A percentile compares a stretch with the other conserved stretches of the same genome.
Conservation (phyloP, 345 rosid genomes). For the Citrus mangshanensis region DNA sequence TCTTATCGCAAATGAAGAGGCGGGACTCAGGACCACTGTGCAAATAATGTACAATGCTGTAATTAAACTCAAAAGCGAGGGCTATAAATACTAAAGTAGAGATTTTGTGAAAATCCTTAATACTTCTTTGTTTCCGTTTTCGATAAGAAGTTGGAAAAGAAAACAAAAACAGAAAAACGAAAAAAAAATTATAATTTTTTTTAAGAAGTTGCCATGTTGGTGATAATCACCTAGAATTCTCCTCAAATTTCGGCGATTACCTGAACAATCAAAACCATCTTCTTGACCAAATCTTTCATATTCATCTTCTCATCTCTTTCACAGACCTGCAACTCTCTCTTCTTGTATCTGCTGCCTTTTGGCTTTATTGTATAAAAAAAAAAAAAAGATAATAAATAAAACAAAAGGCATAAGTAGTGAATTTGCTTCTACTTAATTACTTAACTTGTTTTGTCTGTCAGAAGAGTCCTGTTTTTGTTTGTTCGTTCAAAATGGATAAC, state of each 20-base stretch:
- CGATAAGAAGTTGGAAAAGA: background rate
- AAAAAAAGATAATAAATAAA: too few species aligned
- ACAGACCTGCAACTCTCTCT: background rate
- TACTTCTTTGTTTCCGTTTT: background rate
- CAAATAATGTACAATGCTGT: background rate
- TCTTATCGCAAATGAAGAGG: background rate
- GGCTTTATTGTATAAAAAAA: background rate
- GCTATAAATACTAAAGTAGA: background rate
- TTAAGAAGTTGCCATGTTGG: background rate
- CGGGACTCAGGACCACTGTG: background rate
- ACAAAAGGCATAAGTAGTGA: too few species aligned
- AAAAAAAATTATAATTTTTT: background rate
- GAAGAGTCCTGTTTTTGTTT: background rate
- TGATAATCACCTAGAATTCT: background rate
- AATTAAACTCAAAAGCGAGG: background rate
- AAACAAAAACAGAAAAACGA: background rate
- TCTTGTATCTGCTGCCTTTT: background rate
- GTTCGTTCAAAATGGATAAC: constrained; percentile 23
- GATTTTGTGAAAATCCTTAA: too few species aligned
- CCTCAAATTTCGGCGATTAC: constrained; percentile 6
- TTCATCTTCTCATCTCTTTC: background rate
- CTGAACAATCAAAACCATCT: background rate
- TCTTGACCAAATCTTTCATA: background rate
- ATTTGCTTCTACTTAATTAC: too few species aligned
- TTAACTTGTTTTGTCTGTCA: constrained; percentile 15